Percentiles rank a stretch among this genome's conserved stretches.
Conservation (phyloP, 177 flowering plant species). For the Vitis hybrid region DNA sequence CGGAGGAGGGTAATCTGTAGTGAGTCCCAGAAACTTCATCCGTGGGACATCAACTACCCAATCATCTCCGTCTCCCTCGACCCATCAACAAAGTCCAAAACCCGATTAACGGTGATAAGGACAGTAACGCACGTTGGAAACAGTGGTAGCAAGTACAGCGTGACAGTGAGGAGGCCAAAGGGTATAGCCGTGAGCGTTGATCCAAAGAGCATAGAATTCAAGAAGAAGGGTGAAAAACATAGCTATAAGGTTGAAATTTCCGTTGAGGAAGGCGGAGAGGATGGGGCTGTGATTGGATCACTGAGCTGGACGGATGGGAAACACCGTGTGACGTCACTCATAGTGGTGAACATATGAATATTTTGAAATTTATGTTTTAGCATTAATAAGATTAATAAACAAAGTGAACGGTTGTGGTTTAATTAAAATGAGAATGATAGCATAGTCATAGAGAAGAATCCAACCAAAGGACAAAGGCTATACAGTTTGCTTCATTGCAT, state of each 20-base stretch:
- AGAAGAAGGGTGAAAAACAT: constrained; percentile 23
- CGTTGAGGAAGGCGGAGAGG: constrained; percentile 10
- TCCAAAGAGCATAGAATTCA: constrained; percentile 32
- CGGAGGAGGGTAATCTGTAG: constrained; percentile 23
- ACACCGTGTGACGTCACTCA: constrained; percentile 38
- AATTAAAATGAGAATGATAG: no score
- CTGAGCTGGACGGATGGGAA: constrained; percentile 42
- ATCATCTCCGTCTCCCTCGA: constrained; percentile 32
- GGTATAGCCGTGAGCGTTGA: constrained; percentile 31
- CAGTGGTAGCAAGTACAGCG: constrained; percentile 30
- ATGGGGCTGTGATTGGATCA: constrained; percentile 22
- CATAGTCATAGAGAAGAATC: no score
- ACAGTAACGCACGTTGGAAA: constrained; percentile 41
- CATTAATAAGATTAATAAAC: no score
- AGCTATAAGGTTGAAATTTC: constrained; percentile 26
- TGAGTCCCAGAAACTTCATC: constrained; percentile 1
- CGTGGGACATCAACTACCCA: constrained; percentile 57
- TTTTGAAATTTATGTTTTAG: no score
- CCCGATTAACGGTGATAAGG: constrained; percentile 27
- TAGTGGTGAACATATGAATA: constrained; percentile 19
- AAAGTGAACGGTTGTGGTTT: no score
- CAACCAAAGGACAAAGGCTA: no score
- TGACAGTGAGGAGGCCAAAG: constrained; percentile 18
- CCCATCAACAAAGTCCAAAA: constrained; percentile 1
- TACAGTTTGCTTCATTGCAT: no score